Conservation (phyloP, 2,329 filamentous ascomycete species). For the Aspergillus sp. region DNA sequence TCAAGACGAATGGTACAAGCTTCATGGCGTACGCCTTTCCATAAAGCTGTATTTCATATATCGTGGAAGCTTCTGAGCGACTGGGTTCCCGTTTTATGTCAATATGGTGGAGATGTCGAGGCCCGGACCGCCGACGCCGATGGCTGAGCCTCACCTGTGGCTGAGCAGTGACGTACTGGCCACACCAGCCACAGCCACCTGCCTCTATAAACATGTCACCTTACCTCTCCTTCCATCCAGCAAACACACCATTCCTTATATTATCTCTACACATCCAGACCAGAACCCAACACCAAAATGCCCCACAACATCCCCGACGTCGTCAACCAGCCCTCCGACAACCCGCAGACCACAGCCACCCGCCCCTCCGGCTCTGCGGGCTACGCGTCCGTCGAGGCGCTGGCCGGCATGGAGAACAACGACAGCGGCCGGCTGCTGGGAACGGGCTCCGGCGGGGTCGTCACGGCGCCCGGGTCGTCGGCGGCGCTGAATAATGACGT, state of each 20-base stretch:
- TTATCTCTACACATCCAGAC: not conserved
- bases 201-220: not conserved
- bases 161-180: not conserved
- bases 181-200: not conserved
- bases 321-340: conserved; percentile 2
- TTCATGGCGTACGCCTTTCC: too few species aligned
- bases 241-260: not conserved
- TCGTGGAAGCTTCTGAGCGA: too few species aligned
- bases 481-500: conserved; percentile 6
- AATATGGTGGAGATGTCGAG: too few species aligned
- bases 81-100: too few species aligned
- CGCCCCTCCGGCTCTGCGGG: conserved; percentile 10
- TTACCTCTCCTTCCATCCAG: not conserved
- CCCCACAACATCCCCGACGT: conserved; percentile 6
- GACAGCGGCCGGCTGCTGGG: conserved; percentile 9
- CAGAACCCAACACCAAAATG: conserved; percentile 6
- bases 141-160: too few species aligned
- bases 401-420: conserved; percentile 6
- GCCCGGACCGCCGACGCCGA: too few species aligned
- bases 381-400: conserved; percentile 8
- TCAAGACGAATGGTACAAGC: too few species aligned
- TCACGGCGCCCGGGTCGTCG: conserved; percentile 11
- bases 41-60: too few species aligned
- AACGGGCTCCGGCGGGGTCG: conserved; percentile 9
- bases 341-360: conserved; percentile 1